Percentiles rank a stretch among this genome's conserved stretches.
These are phyloP conservation scores for Chalciporus chontae DNA, from an alignment of 768 basidiomycete genomes.

Conservation along the genomic window DNA sequence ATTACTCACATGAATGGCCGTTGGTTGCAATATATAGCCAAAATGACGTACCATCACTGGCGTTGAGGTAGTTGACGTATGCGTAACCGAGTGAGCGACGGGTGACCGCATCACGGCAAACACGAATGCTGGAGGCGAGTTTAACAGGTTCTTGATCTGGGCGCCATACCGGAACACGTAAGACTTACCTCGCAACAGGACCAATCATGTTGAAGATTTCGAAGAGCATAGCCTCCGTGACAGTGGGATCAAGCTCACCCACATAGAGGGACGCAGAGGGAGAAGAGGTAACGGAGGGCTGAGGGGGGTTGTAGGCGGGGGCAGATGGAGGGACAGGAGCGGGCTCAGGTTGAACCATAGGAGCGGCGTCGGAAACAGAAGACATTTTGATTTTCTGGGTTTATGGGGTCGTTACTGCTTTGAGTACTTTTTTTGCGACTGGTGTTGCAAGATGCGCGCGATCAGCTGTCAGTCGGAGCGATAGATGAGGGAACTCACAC, in stretches of 20 bases:
- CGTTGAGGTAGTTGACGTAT: constrained; percentile 98
- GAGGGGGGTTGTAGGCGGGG: constrained; percentile 56
- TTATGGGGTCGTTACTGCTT: constrained; percentile 87
- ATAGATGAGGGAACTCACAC: constrained; percentile 43
- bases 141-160: not conserved
- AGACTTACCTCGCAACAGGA: constrained; percentile 86
- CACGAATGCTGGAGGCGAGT: constrained; percentile 72
- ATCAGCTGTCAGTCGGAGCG: constrained; percentile 10
- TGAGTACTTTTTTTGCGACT: constrained; percentile 79
- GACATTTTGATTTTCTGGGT: constrained; percentile 56
- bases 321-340: constrained; percentile 42
- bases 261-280: constrained; percentile 97
- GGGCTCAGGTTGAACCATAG: constrained; percentile 49
- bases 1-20: constrained; percentile 5
- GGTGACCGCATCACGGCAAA: constrained; percentile 99
- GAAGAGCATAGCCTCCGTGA: constrained; percentile 99
- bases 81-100: constrained; percentile 99
- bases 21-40: not conserved
- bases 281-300: constrained; percentile 51
- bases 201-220: constrained; percentile 99
- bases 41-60: constrained; percentile 72
- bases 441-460: constrained; percentile 12
- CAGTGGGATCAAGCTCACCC: constrained; percentile 95
- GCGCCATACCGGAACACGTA: not conserved
- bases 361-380: constrained; percentile 52